phyloP scores from a whole-genome alignment of 441 rosid genomes.

The Sinapis alba region DNA sequence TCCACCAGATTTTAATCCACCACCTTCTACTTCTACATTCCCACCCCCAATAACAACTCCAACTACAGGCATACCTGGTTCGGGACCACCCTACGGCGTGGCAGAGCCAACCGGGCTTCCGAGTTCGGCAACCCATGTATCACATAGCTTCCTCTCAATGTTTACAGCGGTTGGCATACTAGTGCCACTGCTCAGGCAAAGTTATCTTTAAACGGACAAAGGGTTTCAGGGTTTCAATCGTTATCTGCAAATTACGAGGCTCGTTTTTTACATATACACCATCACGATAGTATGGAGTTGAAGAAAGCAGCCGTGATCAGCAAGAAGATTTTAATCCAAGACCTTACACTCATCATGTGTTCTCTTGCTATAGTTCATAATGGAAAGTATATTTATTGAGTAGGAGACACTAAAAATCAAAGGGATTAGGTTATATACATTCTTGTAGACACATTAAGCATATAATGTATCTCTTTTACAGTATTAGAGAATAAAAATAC shows the following conservation, averaged over 20 bases:
- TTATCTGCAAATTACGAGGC: conserved; percentile 38
- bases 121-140: conserved; percentile 62
- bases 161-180: conserved; percentile 47
- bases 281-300: conserved; percentile 32
- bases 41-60: conserved; percentile 59
- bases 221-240: conserved; percentile 30
- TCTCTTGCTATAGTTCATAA: conserved; percentile 46
- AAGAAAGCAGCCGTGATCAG: conserved; percentile 45
- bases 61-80: conserved; percentile 48
- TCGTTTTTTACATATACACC: conserved; percentile 37
- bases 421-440: conserved; percentile 54
- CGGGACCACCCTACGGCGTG: conserved; percentile 60
- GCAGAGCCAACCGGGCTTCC: conserved; percentile 88
- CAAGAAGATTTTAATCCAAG: conserved; percentile 44
- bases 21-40: conserved; percentile 45
- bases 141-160: conserved; percentile 46
- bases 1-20: conserved; percentile 45
- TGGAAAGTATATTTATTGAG: conserved; percentile 45
- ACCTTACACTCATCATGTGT: conserved; percentile 43
- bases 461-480: conserved; percentile 53
- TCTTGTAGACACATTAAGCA: conserved; percentile 55
- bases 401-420: conserved; percentile 45
- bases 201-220: conserved; percentile 33
- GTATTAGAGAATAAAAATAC: conserved; percentile 52
- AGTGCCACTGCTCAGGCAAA: conserved; percentile 45